Evolutionary conservation across 176 grass and related monocot species (phyloP), one percentile per base, ranked within the genome.

Genomic region (Metroxylon sagu): DNA sequence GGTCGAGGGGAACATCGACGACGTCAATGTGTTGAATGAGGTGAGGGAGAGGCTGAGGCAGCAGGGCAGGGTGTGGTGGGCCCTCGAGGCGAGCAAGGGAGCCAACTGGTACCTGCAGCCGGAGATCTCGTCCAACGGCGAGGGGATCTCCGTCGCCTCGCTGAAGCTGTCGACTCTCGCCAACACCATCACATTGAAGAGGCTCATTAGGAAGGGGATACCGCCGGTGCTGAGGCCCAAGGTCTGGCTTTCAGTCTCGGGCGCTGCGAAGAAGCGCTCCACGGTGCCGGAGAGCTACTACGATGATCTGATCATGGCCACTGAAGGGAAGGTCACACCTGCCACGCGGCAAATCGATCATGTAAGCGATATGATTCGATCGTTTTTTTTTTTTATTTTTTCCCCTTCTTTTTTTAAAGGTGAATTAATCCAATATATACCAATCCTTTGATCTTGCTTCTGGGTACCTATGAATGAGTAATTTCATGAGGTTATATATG

Each of bases 241-340:
- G 81, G 74, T 98, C 29, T 98, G 93, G 93, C 54, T 92, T 14
- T 88, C 87, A 0, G 87, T 92, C 17, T 98, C 93, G 0, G 93
- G 93, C 49, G 87, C 93, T 4, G 78, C 83, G 50, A 92, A 92
- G 72, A 98, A 98, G 69, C 73, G 81, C 0, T 98, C 93, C 3
- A 98, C 93, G 0, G 93, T 98, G 23, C 93, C 93, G 0, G 93
- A 92, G 70, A 88, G 87, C 0, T 98, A 98, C 72, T 98, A 92
- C 27, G 93, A 88, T 61, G 93, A 98, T 55, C 77, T 92, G 27
- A 98, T 98, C 52, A 59, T 70, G 23, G 84, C 84, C n/a, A 88
- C 93, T 0, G 87, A 98, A 61, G 93, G 87, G 48, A 92, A 98
- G 67, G 73, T 56, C n/a, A 98, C 93, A 0, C 87, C 87, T n/a